These are phyloP conservation scores for Dryadomyces quercivorus DNA, from an alignment of 2,329 filamentous ascomycete genomes.

Conservation along the genomic window DNA sequence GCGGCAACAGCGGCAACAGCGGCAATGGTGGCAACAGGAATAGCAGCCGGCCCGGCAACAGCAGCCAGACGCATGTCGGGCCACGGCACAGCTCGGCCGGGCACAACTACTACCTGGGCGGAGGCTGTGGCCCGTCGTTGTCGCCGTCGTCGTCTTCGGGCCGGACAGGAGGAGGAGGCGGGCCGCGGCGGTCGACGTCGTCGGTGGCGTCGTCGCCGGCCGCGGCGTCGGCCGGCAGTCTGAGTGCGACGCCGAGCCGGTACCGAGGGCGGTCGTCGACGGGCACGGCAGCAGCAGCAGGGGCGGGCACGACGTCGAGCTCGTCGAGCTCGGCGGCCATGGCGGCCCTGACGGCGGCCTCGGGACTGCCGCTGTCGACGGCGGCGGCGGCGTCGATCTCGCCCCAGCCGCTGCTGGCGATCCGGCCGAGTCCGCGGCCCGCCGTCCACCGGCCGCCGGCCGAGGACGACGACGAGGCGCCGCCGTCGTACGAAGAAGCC, in stretches of 20 bases:
- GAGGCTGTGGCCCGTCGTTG: background rate
- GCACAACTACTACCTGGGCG: constrained; percentile 6
- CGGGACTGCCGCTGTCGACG: background rate
- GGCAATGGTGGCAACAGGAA: constrained; percentile 22
- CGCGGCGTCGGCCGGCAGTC: no score
- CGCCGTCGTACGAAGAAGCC: constrained; percentile 47
- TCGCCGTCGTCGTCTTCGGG: background rate
- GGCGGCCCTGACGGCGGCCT: background rate
- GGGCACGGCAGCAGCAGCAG: background rate
- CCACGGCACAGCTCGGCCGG: constrained; percentile 25
- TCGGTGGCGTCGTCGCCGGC: background rate
- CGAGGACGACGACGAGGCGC: constrained; percentile 29
- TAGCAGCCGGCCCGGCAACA: background rate
- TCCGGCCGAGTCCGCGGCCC: constrained; percentile 2
- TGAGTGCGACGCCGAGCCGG: no score
- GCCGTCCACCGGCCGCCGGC: constrained; percentile 24
- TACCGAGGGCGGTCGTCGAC: no score
- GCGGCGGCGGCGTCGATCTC: background rate
- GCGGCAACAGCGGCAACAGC: constrained; percentile 21
- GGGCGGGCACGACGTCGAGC: constrained; percentile 4
- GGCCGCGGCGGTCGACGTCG: background rate
- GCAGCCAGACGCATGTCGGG: constrained; percentile 3
- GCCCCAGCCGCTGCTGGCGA: background rate
- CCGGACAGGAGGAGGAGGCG: no score
- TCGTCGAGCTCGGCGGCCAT: background rate